Conservation (phyloP, 352 stramenopile species). For the Pythium scleroteichum region DNA sequence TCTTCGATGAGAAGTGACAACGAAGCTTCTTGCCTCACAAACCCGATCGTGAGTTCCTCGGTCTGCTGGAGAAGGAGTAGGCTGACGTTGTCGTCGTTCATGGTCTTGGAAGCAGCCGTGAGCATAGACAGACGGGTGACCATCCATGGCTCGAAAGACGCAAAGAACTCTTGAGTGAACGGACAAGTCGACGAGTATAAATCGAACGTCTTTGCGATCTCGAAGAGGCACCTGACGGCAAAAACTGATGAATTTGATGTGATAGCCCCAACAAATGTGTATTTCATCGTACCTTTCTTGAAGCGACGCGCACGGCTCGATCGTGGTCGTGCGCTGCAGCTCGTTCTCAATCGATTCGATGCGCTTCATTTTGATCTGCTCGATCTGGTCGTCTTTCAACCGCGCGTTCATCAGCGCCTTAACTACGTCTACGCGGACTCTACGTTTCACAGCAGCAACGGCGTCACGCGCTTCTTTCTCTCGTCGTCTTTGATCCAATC, state of each 20-base stretch:
- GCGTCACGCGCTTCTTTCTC: constrained; percentile 32
- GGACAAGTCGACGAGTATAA: constrained; percentile 59
- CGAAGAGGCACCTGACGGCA: constrained; percentile 56
- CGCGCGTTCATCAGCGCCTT: constrained; percentile 69
- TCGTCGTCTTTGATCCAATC: constrained; percentile 44
- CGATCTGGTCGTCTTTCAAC: constrained; percentile 74
- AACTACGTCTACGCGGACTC: constrained; percentile 68
- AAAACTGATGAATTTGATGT: too few relatives aligned
- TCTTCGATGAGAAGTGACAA: constrained; percentile 43
- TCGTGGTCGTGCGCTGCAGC: constrained; percentile 41
- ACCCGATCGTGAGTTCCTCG: constrained; percentile 66
- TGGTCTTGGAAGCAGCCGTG: constrained; percentile 68
- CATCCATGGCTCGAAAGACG: constrained; percentile 78
- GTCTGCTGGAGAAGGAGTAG: constrained; percentile 60
- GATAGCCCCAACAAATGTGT: neutral
- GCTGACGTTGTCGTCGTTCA: constrained; percentile 63
- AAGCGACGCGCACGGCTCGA: constrained; percentile 28
- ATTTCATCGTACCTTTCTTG: constrained; percentile 49
- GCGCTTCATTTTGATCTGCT: constrained; percentile 64
- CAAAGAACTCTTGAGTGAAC: constrained; percentile 64
- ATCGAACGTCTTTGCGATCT: constrained; percentile 78
- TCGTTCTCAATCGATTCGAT: constrained; percentile 61
- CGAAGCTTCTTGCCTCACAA: constrained; percentile 61
- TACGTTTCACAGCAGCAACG: constrained; percentile 43
- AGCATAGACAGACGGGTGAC: constrained; percentile 61